phyloP scores from a whole-genome alignment of 2,329 filamentous ascomycete genomes.

The Fusarium pseudonygamai region DNA sequence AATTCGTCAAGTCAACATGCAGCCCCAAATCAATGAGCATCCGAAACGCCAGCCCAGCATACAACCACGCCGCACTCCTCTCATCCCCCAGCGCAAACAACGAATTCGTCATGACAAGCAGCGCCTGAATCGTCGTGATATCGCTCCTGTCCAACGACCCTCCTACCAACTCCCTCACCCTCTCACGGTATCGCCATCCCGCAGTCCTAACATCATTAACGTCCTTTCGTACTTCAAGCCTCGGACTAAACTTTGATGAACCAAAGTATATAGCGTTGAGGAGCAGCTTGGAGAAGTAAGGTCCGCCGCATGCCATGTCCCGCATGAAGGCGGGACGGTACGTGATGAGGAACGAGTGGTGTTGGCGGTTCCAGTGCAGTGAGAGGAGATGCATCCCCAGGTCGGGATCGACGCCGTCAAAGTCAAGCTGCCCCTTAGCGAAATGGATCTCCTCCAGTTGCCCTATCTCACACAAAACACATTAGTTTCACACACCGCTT shows the following conservation, averaged over 20 bases:
- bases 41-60: slow-evolving; percentile 56
- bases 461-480: slow-evolving; percentile 33
- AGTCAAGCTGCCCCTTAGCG: slow-evolving; percentile 58
- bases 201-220: slow-evolving; percentile 57
- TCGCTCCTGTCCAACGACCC: slow-evolving; percentile 57
- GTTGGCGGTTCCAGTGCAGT: slow-evolving; percentile 64
- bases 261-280: slow-evolving; percentile 63
- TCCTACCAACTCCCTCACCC: slow-evolving; percentile 58
- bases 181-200: slow-evolving; percentile 58
- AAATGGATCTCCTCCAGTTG: slow-evolving; percentile 61
- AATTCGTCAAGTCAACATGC: slow-evolving; percentile 45
- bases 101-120: slow-evolving; percentile 61
- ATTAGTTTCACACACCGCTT: not conserved
- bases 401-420: slow-evolving; percentile 64
- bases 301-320: slow-evolving; percentile 62
- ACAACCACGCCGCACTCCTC: slow-evolving; percentile 64
- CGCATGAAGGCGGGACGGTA: slow-evolving; percentile 64
- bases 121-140: slow-evolving; percentile 63
- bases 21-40: slow-evolving; percentile 56
- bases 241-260: slow-evolving; percentile 54
- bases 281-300: slow-evolving; percentile 66
- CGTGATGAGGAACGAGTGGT: slow-evolving; percentile 55
- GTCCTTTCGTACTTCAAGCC: slow-evolving; percentile 56
- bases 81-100: slow-evolving; percentile 61
- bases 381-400: slow-evolving; percentile 60